These are phyloP conservation scores for Citrus trifoliata DNA, from an alignment of 345 rosid species.

Conservation along the genomic window DNA sequence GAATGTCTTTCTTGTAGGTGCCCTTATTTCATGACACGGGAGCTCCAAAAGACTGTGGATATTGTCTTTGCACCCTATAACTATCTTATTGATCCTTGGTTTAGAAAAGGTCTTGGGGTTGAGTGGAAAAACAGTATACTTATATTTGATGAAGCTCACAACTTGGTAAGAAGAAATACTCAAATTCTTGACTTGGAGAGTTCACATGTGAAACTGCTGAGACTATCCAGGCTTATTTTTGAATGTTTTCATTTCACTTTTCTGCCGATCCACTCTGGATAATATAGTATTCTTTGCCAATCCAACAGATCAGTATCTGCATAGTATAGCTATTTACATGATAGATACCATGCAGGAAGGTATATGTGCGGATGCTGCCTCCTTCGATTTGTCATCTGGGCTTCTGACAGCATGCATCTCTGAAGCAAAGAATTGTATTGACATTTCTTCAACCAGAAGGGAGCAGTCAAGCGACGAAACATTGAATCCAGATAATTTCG, in stretches of 20 bases:
- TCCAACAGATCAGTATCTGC: neutral
- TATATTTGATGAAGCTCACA: slow-evolving; percentile 98
- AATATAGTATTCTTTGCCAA: neutral
- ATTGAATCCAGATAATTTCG: slow-evolving; percentile 77
- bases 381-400: slow-evolving; percentile 82
- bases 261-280: slow-evolving; percentile 7
- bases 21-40: slow-evolving; percentile 81
- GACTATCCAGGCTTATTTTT: neutral
- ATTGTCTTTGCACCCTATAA: slow-evolving; percentile 90
- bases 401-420: slow-evolving; percentile 81
- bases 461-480: slow-evolving; percentile 63
- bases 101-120: slow-evolving; percentile 58
- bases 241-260: neutral
- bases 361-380: slow-evolving; percentile 92
- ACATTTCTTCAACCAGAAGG: slow-evolving; percentile 62
- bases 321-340: slow-evolving; percentile 8
- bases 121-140: slow-evolving; percentile 66
- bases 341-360: slow-evolving; percentile 63
- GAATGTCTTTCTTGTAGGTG: slow-evolving; percentile 52
- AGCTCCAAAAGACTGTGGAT: slow-evolving; percentile 83
- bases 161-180: slow-evolving; percentile 58
- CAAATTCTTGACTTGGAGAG: neutral
- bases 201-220: neutral
- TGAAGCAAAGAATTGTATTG: slow-evolving; percentile 81
- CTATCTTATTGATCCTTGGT: slow-evolving; percentile 76